These are phyloP conservation scores for Fragaria vesca DNA, from an alignment of 306 rosid genomes.

Conservation along the genomic window DNA sequence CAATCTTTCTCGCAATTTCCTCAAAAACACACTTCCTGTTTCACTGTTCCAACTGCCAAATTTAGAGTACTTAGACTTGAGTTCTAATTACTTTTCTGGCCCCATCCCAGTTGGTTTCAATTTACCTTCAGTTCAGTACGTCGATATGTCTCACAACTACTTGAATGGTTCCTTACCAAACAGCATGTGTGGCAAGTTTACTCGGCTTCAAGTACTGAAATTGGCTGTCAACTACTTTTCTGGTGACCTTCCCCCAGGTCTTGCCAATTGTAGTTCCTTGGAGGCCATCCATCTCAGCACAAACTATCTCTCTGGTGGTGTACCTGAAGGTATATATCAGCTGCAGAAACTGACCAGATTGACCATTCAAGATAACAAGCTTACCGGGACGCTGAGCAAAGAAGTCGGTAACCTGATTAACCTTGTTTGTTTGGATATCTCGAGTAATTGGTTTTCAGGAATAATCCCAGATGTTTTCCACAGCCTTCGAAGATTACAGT, in stretches of 20 bases:
- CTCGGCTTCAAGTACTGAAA: not conserved
- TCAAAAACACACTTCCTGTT: constrained; percentile 7
- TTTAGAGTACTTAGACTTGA: constrained; percentile 28
- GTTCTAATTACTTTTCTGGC: constrained; percentile 20
- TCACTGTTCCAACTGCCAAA: constrained; percentile 19
- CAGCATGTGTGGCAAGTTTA: constrained; percentile 16
- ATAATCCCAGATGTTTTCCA: constrained; percentile 28
- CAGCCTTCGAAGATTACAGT: constrained; percentile 6
- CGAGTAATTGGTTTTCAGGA: constrained; percentile 27
- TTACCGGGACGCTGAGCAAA: constrained; percentile 23
- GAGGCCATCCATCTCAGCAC: not conserved
- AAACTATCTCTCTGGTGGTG: constrained; percentile 7
- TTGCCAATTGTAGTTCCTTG: constrained; percentile 19
- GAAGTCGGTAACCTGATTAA: constrained; percentile 28
- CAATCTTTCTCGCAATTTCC: constrained; percentile 24
- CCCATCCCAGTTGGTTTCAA: not conserved
- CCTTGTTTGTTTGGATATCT: constrained; percentile 31
- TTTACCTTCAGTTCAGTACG: constrained; percentile 16
- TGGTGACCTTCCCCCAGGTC: constrained; percentile 16
- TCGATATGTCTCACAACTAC: constrained; percentile 19
- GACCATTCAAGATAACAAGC: constrained; percentile 19
- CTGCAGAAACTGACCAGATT: constrained; percentile 4
- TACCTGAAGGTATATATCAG: constrained; percentile 11
- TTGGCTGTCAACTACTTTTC: constrained; percentile 14
- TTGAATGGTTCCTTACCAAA: constrained; percentile 14